These are phyloP conservation scores for Bothriochloa decipiens DNA, from an alignment of 176 grass and related monocot species.

Conservation along the genomic window DNA sequence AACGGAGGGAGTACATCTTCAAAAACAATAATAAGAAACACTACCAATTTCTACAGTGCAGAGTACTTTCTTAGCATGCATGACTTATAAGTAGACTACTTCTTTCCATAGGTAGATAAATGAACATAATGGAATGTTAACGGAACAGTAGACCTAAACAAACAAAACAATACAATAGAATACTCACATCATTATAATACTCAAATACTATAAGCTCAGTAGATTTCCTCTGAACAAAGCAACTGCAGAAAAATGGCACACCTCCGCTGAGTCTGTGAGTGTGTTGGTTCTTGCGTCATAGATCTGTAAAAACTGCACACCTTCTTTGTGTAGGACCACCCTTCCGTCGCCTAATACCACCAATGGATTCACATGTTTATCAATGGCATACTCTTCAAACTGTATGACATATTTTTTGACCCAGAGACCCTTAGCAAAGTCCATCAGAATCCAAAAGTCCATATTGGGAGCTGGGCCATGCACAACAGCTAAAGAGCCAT, in stretches of 20 bases:
- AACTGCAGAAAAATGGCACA: not conserved
- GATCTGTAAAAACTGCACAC: not conserved
- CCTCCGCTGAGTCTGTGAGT: not conserved
- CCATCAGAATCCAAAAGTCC: not conserved
- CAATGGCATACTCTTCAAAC: not conserved
- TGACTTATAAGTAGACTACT: not conserved
- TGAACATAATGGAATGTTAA: not conserved
- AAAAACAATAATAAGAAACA: not conserved
- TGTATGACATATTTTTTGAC: not conserved
- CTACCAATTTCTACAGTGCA: not conserved
- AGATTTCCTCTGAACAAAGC: not conserved
- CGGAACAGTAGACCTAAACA: not conserved
- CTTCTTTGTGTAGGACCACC: not conserved
- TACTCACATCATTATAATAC: not conserved
- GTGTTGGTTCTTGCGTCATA: conserved; percentile 1
- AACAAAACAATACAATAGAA: not conserved
- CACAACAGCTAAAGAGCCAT: not conserved
- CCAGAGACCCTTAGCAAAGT: not conserved
- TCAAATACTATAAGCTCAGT: not conserved
- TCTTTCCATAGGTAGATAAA: not conserved
- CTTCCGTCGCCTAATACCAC: not conserved
- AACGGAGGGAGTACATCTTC: too few relatives aligned
- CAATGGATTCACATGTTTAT: not conserved
- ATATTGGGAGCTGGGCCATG: not conserved
- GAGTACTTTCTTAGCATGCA: not conserved